phyloP scores from a whole-genome alignment of 2,329 filamentous ascomycete species.

The Sarocladiaceae sp. region DNA sequence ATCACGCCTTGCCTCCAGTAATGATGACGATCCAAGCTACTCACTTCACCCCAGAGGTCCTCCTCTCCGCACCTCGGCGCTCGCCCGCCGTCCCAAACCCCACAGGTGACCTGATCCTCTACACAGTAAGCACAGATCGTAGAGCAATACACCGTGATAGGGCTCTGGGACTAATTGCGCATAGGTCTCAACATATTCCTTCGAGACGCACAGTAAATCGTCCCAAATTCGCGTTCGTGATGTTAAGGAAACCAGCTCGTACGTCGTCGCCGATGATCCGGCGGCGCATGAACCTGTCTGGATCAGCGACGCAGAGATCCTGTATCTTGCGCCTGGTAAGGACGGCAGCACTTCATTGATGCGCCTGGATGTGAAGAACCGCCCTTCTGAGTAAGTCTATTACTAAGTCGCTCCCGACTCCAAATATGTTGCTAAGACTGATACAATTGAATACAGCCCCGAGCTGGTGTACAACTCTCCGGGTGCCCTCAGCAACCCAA shows the following conservation, averaged over 20 bases:
- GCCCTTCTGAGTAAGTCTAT: slow-evolving; percentile 30
- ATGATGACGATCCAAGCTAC: slow-evolving; percentile 66
- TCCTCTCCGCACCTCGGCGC: slow-evolving; percentile 71
- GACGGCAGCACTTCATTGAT: slow-evolving; percentile 45
- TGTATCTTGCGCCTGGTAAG: slow-evolving; percentile 48
- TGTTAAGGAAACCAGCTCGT: slow-evolving; percentile 60
- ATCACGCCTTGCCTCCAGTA: slow-evolving; percentile 9
- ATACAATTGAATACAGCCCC: slow-evolving; percentile 28
- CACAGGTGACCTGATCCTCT: slow-evolving; percentile 60
- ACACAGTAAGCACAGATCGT: slow-evolving; percentile 47
- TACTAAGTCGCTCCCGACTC: background rate
- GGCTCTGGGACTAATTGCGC: slow-evolving; percentile 4
- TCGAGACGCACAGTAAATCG: slow-evolving; percentile 66
- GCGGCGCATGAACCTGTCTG: slow-evolving; percentile 69
- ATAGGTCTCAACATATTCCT: slow-evolving; percentile 71
- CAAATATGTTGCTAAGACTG: no score
- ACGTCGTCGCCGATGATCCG: slow-evolving; percentile 59
- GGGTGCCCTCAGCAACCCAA: slow-evolving; percentile 54
- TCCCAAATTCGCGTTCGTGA: slow-evolving; percentile 69
- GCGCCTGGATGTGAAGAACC: slow-evolving; percentile 28
- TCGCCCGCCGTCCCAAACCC: slow-evolving; percentile 67
- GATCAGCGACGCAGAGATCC: slow-evolving; percentile 63
- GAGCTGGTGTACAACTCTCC: slow-evolving; percentile 30
- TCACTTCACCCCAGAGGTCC: slow-evolving; percentile 72
- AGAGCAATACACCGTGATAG: no score